Evolutionary conservation across 768 basidiomycete species (phyloP), one percentile per base, ranked within the genome.

Genomic region (Collybiopsis confluens): DNA sequence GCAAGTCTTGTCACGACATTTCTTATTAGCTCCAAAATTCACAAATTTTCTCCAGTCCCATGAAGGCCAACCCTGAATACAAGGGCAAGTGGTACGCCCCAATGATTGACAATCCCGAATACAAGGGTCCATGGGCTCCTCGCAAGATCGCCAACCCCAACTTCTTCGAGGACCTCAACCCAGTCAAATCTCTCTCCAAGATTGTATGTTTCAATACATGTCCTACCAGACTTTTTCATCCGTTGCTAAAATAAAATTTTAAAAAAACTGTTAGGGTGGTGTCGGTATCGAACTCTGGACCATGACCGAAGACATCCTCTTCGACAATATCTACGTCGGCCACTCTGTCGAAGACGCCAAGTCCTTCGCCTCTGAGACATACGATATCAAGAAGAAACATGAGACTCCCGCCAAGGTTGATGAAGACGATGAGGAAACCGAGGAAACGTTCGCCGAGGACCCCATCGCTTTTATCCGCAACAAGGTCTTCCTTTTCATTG

Each of bases 271-370:
- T n/a, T 55, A 90, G 88, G 90, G 92, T 61, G 94, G 93, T 73
- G 82, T 97, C 57, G 95, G 95, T 65, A 95, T 98, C 60, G 97
- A 99, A 72, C 85, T 98, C 62, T 99, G 97, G 97, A 96, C 96
- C 43, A 99, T 98, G 97, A 96, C 95, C 40, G 90, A 90, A 71
- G 87, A 91, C 65, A 94, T 94, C 62, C 79, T 94, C 61, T 95
- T 94, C 68, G 85, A 91, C 72, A 94, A 92, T 76, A 83, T 99
- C 65, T 98, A 93, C 75, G 70, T 99, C 55, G 94, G 94, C 55
- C 88, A 94, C 77, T 95, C 93, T 18, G 66, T 83, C 54, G 82
- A 83, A 36, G 92, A 96, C 56, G 97, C 97, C 58, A 84, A 89
- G 69, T 71, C 74, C 10, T 71, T 99, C 60, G 92, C 93, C 53